Evolutionary conservation across 2,329 filamentous ascomycete genomes (phyloP).

Genomic region (Phaeosphaeria sp.): DNA sequence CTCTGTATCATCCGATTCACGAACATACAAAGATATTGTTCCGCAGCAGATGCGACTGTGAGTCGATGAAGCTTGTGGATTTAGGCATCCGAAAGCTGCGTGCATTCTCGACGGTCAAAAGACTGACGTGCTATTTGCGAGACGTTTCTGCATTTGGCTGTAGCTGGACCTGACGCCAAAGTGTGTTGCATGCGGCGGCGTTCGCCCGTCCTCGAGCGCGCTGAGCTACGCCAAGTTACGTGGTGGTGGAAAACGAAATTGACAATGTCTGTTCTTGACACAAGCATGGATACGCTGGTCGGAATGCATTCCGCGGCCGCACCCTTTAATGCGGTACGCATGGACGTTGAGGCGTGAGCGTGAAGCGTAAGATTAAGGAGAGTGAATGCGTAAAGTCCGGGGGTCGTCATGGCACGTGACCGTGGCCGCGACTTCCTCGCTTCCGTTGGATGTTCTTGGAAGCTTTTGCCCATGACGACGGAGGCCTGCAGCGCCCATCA

Average conservation of each 20-base stretch:
- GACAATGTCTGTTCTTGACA: constrained; percentile 2
- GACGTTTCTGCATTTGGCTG: background rate
- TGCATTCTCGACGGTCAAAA: background rate
- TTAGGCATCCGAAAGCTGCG: background rate
- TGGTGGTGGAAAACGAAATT: background rate
- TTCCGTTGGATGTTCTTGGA: constrained; percentile 15
- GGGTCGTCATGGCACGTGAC: constrained; percentile 12
- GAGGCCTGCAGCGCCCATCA: constrained; percentile 26
- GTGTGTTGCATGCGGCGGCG: constrained; percentile 5
- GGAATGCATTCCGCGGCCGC: constrained; percentile 1
- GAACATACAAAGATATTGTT: background rate
- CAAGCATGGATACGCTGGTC: constrained; percentile 10
- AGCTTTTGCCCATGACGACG: constrained; percentile 34
- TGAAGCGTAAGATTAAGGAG: constrained; percentile 30
- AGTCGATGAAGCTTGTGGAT: background rate
- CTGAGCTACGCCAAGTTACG: background rate
- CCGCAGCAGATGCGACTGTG: background rate
- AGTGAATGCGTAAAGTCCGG: constrained; percentile 5
- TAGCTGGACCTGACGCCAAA: background rate
- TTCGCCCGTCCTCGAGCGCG: background rate
- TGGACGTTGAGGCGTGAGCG: constrained; percentile 8
- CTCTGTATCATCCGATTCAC: background rate
- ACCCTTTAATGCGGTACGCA: constrained; percentile 32
- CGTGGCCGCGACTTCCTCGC: background rate
- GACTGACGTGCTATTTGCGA: background rate